Evolutionary conservation across 768 basidiomycete species (phyloP), one percentile per base, ranked within the genome.

Genomic region (Collybia sordida): DNA sequence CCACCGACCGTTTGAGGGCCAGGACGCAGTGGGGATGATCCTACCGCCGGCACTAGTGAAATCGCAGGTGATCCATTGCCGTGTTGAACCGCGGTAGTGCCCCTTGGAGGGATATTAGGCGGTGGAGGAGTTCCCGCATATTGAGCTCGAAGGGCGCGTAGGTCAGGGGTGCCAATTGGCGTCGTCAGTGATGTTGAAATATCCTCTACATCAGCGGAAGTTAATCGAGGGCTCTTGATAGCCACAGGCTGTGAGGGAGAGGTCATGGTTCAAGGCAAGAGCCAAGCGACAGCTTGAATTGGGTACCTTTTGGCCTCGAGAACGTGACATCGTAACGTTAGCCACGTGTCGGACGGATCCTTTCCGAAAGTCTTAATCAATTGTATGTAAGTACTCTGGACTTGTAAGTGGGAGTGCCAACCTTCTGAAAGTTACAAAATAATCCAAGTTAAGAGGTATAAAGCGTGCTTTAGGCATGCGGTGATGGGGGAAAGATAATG

Each of bases 91-190:
- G 57, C 55, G 1, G 51, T 49, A 9, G 56, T 55, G 25, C 50
- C 60, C 51, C 78, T 71, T 9, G 68, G 69, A 8, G 83, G 83
- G 21, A 85, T 82, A 54, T 81, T 79, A 18, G 86, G 76, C 0
- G 73, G 70, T 14, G 85, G 84, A 36, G 65, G 84, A 5, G 80
- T 79, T 14, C 79, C 81, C 5, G 69, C 60, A 57, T 85, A 88
- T 50, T 81, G 81, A 17, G 84, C 82, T 2, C 87, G 80, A n/a
- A 89, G 69, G 12, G 74, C 71, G 27, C 81, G 78, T 50, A 87
- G 66, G 58, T 85, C 82, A 6, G 88, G 85, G 17, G 88, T 86
- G 38, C 83, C 83, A 12, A 72, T 57, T 1, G 75, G 72, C 12
- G 75, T 73, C 25, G 64, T 54, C 36, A 66, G 57, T 7, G 70